Base-by-base conservation (phyloP, 1,139 yeast species). In the Zygosaccharomyces sapae region DNA sequence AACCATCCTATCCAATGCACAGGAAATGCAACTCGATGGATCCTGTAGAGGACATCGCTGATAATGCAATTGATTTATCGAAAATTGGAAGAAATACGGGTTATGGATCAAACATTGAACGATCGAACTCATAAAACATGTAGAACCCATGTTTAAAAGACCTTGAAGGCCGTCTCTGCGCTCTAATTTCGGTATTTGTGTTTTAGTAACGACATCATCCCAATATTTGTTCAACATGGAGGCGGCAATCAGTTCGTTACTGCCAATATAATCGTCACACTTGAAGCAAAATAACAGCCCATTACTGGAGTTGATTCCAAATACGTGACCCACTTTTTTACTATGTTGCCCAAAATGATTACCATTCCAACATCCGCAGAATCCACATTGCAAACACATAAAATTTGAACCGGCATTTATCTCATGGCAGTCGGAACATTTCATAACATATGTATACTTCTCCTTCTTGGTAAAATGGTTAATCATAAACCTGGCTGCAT, bases 51-150 rank as follows among this genome's bases (percentile, higher is more conserved):
- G 51, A 44, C 69, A 66, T 16, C 44, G 46, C 12, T 54, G 55
- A 41, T 48, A 50, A 51, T 66, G 69, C 16, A 49, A 43, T 38
- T 57, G 63, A 41, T 55, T 74, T 66, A 92, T 75, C 58, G 86
- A 88, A 53, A 83, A 84, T 57, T 81, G 77, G 51, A 92, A 78
- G 38, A 92, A 75, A 48, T 87, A 74, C 8, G 97, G 97, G 62
- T 90, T 90, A 65, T 92, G 97, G 44, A 92, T 73, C 39, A 90
- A 69, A 0, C 95, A 80, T 69, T 92, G 98, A 38, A 92, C 68
- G 13, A 89, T 81, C 34, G 94, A 86, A 55, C 95, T 86, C 86
- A 92, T 90, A 69, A 87, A 92, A 69, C 98, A 92, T 0, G 98
- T 92, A 0, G 97, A 86, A 0, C 98, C 98, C 79, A 92, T 80